These are phyloP conservation scores for Orychophragmus violaceus DNA, from an alignment of 345 rosid genomes.

Conservation along the genomic window DNA sequence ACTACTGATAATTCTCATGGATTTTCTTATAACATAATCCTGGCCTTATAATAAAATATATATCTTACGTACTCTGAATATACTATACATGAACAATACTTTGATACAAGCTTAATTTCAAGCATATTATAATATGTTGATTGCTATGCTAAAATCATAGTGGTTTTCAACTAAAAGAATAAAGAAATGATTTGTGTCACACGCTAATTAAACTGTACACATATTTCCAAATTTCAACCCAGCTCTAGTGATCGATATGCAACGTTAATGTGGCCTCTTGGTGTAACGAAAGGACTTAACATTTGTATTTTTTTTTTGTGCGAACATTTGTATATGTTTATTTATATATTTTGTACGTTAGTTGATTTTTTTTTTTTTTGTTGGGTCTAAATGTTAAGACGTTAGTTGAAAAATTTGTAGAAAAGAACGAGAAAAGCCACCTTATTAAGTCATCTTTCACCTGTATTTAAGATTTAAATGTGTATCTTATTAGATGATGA, in stretches of 20 bases:
- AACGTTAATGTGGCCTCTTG: background rate
- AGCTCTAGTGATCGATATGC: background rate
- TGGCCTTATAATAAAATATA: background rate
- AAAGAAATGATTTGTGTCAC: background rate
- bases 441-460: background rate
- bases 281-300: background rate
- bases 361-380: no score
- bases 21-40: background rate
- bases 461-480: background rate
- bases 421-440: background rate
- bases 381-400: background rate
- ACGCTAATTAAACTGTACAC: background rate
- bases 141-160: background rate
- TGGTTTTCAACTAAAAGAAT: background rate
- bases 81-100: background rate
- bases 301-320: background rate
- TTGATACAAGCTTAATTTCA: background rate
- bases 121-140: background rate
- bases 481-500: background rate
- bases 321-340: background rate
- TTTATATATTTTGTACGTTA: background rate
- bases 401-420: background rate
- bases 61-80: background rate
- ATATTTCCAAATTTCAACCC: background rate
- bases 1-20: background rate